Conservation (phyloP, 345 rosid species). For the Trapa bicornis region DNA sequence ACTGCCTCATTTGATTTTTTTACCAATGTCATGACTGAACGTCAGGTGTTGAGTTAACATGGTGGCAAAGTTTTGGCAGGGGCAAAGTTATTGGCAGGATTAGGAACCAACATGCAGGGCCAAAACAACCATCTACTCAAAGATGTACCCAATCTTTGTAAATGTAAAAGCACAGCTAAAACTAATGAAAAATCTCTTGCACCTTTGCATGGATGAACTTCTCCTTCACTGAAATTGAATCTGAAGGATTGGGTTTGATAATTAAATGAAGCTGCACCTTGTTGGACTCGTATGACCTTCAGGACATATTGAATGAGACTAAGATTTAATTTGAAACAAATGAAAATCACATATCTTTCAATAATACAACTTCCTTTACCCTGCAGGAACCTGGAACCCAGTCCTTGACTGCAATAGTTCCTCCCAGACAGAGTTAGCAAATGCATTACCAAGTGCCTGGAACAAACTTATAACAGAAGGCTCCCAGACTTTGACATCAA, state of each 20-base stretch:
- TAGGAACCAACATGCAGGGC: no score
- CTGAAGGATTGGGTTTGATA: slow-evolving; percentile 58
- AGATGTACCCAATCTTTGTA: background rate
- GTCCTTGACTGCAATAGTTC: slow-evolving; percentile 70
- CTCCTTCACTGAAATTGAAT: slow-evolving; percentile 82
- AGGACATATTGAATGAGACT: slow-evolving; percentile 10
- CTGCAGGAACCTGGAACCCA: slow-evolving; percentile 52
- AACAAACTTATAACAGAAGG: slow-evolving; percentile 89
- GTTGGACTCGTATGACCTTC: slow-evolving; percentile 48
- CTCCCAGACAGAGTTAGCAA: slow-evolving; percentile 96
- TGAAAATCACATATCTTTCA: slow-evolving; percentile 5
- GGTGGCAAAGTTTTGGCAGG: no score
- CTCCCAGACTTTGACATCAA: slow-evolving; percentile 97
- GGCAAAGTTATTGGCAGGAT: no score
- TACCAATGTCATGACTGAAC: no score
- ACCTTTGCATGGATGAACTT: slow-evolving; percentile 98
- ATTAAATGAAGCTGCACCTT: slow-evolving; percentile 41
- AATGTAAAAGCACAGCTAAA: slow-evolving; percentile 6
- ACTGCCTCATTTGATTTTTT: no score
- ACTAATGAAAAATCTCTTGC: background rate
- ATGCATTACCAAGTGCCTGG: slow-evolving; percentile 86
- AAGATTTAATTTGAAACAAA: background rate
- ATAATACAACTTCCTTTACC: slow-evolving; percentile 22
- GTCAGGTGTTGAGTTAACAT: no score
- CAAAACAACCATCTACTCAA: background rate